Base-by-base conservation (phyloP, 2,329 filamentous ascomycete species). In the Aciculosporium take region DNA sequence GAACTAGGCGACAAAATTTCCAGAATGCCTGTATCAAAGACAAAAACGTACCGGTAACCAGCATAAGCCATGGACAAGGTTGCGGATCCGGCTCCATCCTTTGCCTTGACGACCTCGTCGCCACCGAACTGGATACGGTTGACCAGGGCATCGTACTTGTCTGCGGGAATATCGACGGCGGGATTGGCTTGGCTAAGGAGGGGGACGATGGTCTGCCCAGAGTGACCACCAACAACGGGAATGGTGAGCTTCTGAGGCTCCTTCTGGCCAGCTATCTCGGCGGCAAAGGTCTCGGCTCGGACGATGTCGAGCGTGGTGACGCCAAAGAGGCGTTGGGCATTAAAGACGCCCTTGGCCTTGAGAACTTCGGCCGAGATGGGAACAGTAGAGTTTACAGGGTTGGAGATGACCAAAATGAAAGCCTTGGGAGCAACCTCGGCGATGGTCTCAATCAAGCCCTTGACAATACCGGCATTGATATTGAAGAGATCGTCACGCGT, bases 401-500 rank as follows among this genome's bases (percentile, higher is more conserved):
- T 98, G 58, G 89, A 96, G 67, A 98, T 98, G 71, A 98, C 80
- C 51, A 96, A 79, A 62, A 94, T 79, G 69, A 81, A 94, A 42
- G 91, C 91, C 64, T 95, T 93, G 61, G 91, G 91, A 61, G 80
- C 81, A 58, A 82, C 78, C 61, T 95, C 80, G 54, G 89, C 87
- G 55, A 86, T 78, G 40, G 84, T 80, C 72, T 94, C 83, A 55
- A 93, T 81, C 52, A 98, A 75, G 54, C 85, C 87, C 69, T 91
- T 86, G 60, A 98, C 91, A 59, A 98, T 98, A 56, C 88, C 85
- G 46, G 91, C 91, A 65, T 98, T 98, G 74, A 95, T 94, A 71
- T 95, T 95, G 83, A 98, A 98, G 45, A 98, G 84, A 62, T 96
- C 91, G 58, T 98, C 91, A 70, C 91, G 87, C 65, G 84, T 95